Percentiles rank a stretch among this genome's conserved stretches.
phyloP scores from a whole-genome alignment of 2,329 filamentous ascomycete genomes.

The Penicillium crustosum region DNA sequence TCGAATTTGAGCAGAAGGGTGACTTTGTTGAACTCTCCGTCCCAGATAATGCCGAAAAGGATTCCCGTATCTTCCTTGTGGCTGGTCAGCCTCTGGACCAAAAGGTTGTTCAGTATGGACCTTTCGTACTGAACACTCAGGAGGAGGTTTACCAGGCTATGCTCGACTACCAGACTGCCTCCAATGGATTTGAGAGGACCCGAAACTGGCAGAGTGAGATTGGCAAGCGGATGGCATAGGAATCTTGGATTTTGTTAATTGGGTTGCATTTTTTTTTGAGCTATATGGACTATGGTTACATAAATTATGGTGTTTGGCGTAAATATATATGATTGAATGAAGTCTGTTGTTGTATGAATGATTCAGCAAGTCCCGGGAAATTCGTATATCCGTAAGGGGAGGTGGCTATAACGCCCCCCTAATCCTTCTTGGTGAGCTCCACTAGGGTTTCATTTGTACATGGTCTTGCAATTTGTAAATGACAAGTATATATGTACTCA shows the following conservation, averaged over 20 bases:
- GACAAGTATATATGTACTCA: too few species aligned
- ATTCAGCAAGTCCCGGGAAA: too few species aligned
- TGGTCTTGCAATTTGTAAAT: too few species aligned
- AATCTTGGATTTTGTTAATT: not conserved
- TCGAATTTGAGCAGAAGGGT: constrained; percentile 79
- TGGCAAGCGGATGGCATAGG: constrained; percentile 67
- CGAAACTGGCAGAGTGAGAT: constrained; percentile 82
- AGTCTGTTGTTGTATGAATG: not conserved
- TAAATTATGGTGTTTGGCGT: not conserved
- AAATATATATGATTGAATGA: not conserved
- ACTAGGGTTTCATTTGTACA: not conserved
- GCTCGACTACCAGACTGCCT: constrained; percentile 68
- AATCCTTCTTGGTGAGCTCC: not conserved
- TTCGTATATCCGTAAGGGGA: not conserved
- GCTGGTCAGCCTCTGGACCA: constrained; percentile 79
- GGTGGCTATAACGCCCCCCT: not conserved
- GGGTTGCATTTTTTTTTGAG: not conserved
- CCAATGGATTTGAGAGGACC: constrained; percentile 78
- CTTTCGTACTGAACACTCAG: constrained; percentile 73
- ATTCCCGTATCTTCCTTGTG: constrained; percentile 60
- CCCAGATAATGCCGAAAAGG: constrained; percentile 61
- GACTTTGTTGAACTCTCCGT: constrained; percentile 73
- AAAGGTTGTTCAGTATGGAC: constrained; percentile 78
- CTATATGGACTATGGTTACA: not conserved
- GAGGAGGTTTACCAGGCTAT: constrained; percentile 75